Evolutionary conservation across 768 basidiomycete genomes (phyloP).

Genomic region (Suillus spraguei): DNA sequence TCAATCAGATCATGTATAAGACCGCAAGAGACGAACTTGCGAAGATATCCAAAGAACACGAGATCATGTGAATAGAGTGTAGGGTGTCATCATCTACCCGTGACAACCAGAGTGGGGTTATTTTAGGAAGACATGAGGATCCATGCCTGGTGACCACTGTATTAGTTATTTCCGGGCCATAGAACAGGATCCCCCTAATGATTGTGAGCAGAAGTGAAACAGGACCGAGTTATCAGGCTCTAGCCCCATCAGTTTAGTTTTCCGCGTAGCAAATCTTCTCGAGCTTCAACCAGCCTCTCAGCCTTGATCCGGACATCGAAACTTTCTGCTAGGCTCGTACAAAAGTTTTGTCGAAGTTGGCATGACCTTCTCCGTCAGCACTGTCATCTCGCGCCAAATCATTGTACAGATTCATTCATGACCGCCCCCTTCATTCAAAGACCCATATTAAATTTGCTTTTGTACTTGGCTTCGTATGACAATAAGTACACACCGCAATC

Average conservation of each 20-base stretch:
- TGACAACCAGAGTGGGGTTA: neutral
- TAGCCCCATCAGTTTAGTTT: too few relatives aligned
- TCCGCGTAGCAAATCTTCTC: too few relatives aligned
- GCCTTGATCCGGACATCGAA: neutral
- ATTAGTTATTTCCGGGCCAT: neutral
- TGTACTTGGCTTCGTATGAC: too few relatives aligned
- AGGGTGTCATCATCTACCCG: neutral
- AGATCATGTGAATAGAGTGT: neutral
- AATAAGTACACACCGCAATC: too few relatives aligned
- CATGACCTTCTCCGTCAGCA: too few relatives aligned
- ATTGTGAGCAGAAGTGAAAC: neutral
- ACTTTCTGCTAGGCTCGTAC: neutral
- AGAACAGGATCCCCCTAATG: neutral
- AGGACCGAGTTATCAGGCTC: neutral
- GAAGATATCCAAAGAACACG: constrained; percentile 1
- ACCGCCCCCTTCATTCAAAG: too few relatives aligned
- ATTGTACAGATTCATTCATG: too few relatives aligned
- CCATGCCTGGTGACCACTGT: neutral
- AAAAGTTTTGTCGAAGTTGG: neutral
- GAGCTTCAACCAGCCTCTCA: too few relatives aligned
- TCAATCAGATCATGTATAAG: constrained; percentile 6
- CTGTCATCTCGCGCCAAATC: too few relatives aligned
- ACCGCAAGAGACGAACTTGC: neutral
- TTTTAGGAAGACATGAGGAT: neutral
- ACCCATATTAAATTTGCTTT: too few relatives aligned